Evolutionary conservation across 352 stramenopile species (phyloP), one percentile per base, ranked within the genome.

Genomic region (Pythium aquatile): DNA sequence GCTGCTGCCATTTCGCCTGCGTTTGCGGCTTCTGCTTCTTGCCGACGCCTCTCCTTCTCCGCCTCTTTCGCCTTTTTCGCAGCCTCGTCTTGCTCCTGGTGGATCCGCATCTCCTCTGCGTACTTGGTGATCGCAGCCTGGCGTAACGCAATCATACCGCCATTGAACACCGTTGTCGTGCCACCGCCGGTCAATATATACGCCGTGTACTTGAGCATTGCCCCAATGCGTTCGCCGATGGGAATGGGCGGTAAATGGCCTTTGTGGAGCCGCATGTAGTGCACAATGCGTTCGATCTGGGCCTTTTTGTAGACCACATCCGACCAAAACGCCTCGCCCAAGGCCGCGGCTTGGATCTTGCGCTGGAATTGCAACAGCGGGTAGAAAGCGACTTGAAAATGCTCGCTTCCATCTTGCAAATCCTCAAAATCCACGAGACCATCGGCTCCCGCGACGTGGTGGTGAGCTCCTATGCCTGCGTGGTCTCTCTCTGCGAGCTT

Each of bases 311-410:
- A 67, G 11, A 74, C 54, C 2, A 78, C 62, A 16, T 62, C 14
- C 16, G 69, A 49, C 79, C 82, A 91, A 33, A 88, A 84, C 2
- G 57, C 55, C 61, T 89, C 77, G 7, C 80, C 82, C 26, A 89
- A 57, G 13, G 78, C 72, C 29, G 72, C 75, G 1, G 53, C 47
- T 5, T 74, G 82, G 7, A 87, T 76, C 39, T 87, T 88, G 49
- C 77, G 71, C 63, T 91, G 82, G 26, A 91, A 73, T 32, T 91
- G 79, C 35, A 85, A 17, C 35, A 91, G 77, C 9, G 82, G 82
- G 53, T 83, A 91, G 64, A 91, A 89, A 5, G 82, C 82, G 1
- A 79, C 67, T 37, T 83, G 80, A 57, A 88, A 91, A 48, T 87
- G 74, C 16, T 69, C 40, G 35, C 68, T 83, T 5, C 77, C 75